Evolutionary conservation across 306 rosid species (phyloP).

Genomic region (Casuarina glauca): DNA sequence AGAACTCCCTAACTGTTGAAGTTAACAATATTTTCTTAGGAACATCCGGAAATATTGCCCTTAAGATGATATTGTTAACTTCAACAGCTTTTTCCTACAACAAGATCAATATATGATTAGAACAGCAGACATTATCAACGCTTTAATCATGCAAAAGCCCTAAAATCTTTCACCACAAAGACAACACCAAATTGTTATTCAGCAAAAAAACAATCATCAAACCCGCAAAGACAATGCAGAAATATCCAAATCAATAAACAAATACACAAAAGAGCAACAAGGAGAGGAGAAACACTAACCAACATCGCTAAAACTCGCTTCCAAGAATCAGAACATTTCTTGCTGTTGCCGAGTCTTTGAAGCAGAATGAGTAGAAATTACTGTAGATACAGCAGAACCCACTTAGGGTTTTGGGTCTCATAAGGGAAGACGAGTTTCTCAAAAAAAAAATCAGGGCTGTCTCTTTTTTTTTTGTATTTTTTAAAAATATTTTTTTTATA

Average conservation of each 20-base stretch:
- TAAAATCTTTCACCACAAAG: background rate
- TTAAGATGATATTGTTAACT: conserved; percentile 84
- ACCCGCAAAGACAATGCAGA: background rate
- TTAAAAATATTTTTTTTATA: no score
- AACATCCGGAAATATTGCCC: conserved; percentile 35
- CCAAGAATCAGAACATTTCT: background rate
- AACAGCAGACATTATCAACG: conserved; percentile 6
- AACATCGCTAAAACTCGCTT: conserved; percentile 32
- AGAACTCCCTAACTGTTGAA: conserved; percentile 82
- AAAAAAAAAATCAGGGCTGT: no score
- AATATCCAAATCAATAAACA: background rate
- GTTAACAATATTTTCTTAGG: background rate
- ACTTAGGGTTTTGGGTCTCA: background rate
- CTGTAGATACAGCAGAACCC: no score
- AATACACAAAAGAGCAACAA: background rate
- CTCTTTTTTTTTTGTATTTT: no score
- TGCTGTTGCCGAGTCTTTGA: background rate
- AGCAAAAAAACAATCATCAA: background rate
- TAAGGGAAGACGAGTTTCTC: background rate
- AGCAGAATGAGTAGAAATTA: background rate
- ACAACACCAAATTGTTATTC: background rate
- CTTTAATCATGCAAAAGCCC: background rate
- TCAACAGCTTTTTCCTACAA: conserved; percentile 66
- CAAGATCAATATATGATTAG: conserved; percentile 3
- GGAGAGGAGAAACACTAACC: conserved; percentile 32